Conservation (phyloP, 768 basidiomycete genomes). For the Punctularia strigosozonata region DNA sequence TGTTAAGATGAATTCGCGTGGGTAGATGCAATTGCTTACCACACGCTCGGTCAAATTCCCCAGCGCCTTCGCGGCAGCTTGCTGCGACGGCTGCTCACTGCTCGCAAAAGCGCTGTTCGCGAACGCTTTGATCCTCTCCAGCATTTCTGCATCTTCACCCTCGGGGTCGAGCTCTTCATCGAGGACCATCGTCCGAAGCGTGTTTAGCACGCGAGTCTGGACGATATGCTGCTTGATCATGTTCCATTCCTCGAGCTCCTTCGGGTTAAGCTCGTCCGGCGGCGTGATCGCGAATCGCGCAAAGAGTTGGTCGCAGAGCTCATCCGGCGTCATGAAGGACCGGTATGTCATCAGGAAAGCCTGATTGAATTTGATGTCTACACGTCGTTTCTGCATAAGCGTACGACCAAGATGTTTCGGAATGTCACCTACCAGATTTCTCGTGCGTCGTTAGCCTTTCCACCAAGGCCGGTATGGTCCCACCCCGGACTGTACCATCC, state of each 20-base stretch:
- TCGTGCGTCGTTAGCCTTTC: constrained; percentile 90
- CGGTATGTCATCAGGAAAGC: constrained; percentile 96
- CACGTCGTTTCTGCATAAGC: no score
- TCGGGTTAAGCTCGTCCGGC: constrained; percentile 48
- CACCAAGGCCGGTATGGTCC: constrained; percentile 78
- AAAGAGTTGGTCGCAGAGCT: constrained; percentile 73
- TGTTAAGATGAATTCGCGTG: no score
- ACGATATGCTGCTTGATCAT: constrained; percentile 81
- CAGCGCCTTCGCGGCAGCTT: constrained; percentile 67
- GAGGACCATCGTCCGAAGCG: constrained; percentile 79
- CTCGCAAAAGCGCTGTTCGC: no score
- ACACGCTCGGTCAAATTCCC: constrained; percentile 65
- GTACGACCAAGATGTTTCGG: no score
- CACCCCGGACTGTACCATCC: constrained; percentile 77
- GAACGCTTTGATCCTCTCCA: constrained; percentile 77
- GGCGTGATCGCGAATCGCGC: constrained; percentile 70
- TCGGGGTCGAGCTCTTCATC: constrained; percentile 79
- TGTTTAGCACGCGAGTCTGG: constrained; percentile 82
- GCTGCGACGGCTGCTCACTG: constrained; percentile 47
- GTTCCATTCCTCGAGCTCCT: constrained; percentile 69
- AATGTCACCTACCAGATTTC: constrained; percentile 61
- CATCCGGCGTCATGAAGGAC: constrained; percentile 77
- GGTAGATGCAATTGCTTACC: constrained; percentile 42
- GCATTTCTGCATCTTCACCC: constrained; percentile 73
- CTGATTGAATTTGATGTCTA: constrained; percentile 71